Evolutionary conservation across 1,284 basidiomycete genomes (phyloP).

Genomic region (Pseudozyma sp.): DNA sequence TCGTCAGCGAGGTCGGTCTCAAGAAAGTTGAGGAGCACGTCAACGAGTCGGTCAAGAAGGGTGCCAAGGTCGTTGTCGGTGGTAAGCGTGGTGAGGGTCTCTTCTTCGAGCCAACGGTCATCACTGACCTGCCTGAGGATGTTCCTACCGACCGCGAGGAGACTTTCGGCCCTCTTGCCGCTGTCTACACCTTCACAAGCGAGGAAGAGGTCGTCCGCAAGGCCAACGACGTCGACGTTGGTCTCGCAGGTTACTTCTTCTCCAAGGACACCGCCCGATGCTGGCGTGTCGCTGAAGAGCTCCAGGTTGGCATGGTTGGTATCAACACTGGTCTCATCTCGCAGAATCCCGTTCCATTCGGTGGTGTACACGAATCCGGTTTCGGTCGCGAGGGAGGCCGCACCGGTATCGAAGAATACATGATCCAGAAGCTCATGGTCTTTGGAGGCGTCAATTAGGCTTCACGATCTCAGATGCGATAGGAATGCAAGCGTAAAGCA

Average conservation of each 20-base stretch:
- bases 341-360: conserved; percentile 75
- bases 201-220: conserved; percentile 90
- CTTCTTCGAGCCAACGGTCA: conserved; percentile 89
- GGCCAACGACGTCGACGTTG: conserved; percentile 86
- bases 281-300: conserved; percentile 95
- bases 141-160: conserved; percentile 71
- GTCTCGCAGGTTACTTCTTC: conserved; percentile 76
- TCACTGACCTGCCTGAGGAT: conserved; percentile 82
- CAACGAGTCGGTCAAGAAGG: conserved; percentile 82
- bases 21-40: conserved; percentile 90
- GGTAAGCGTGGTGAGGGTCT: conserved; percentile 77
- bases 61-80: conserved; percentile 88
- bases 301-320: conserved; percentile 97
- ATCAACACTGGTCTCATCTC: conserved; percentile 70
- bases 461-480: too few species aligned
- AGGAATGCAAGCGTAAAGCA: neutral
- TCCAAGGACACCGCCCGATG: conserved; percentile 84
- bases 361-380: conserved; percentile 89
- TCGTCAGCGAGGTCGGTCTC: conserved; percentile 87
- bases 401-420: conserved; percentile 83
- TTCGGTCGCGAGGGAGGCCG: conserved; percentile 72
- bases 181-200: conserved; percentile 81
- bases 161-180: conserved; percentile 70
- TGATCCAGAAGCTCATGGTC: conserved; percentile 65
- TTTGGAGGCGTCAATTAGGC: conserved; percentile 54